Evolutionary conservation across 495 filamentous ascomycete genomes (phyloP), one percentile per base, ranked within the genome.

Genomic region (Aspergillus mulundensis): DNA sequence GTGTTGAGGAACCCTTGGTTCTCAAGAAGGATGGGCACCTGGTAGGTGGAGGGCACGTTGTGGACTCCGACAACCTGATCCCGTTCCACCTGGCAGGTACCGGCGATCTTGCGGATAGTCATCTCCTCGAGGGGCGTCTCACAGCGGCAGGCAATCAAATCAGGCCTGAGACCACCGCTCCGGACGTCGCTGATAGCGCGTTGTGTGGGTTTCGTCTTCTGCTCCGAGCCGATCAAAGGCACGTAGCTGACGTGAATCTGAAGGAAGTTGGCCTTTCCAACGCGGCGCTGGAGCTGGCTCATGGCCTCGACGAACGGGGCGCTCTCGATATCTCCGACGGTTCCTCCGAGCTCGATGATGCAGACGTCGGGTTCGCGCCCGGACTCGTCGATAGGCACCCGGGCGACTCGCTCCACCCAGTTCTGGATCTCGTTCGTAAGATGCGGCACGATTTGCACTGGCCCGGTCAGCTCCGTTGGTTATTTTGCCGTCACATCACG

Each of bases 121-220:
- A 71, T 66, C 45, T 83, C 76, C 34, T 87, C 83, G 10, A 98
- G 81, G 5, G 84, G 79, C 39, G 75, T 72, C 61, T 88, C 84
- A 66, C 93, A 97, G 55, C 94, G 90, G 67, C 95, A 97, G 7
- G 95, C 94, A 72, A 97, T 94, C 61, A 96, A 69, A 69, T 98
- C 94, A 11, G 94, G 94, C 54, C 84, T 84, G 53, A 98, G 68
- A 62, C 94, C 93, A 59, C 87, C 85, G 58, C 84, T 88, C 44
- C 92, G 81, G 38, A 88, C 86, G 58, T 88, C 83, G 60, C 84
- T 86, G 68, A 96, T 91, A 34, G 94, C 90, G 58, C 87, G 80
- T 68, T 97, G 94, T 0, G 94, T 97, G 0, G 94, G 94, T 71
- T 98, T 98, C 14, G 91, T 97, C 84, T 97, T 98, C 72, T 94